Conservation (phyloP, 2,329 filamentous ascomycete genomes). For the Pestalotiopsis sp. region DNA sequence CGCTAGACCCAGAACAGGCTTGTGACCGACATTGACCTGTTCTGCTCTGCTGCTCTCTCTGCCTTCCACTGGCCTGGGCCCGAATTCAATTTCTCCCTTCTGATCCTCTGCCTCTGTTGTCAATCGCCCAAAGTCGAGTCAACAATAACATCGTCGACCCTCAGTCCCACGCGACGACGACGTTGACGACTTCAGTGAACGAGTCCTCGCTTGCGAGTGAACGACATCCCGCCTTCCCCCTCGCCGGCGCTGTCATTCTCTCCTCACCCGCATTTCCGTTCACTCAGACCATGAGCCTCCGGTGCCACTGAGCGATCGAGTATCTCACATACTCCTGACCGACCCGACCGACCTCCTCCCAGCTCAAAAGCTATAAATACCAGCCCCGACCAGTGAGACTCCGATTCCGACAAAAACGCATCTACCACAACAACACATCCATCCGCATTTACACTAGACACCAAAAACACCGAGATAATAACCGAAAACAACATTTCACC, state of each 20-base stretch:
- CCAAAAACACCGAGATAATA: not conserved
- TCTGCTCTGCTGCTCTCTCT: not conserved
- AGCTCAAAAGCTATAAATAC: not conserved
- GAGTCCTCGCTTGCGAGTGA: not conserved
- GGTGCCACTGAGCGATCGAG: not conserved
- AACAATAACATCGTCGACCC: constrained; percentile 4
- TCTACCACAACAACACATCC: not conserved
- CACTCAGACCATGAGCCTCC: not conserved
- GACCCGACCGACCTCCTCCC: not conserved
- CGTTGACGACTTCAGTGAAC: not conserved
- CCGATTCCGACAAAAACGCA: not conserved
- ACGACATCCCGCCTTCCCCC: not conserved
- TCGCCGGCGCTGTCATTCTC: not conserved
- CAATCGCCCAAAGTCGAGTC: constrained; percentile 1
- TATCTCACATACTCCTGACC: constrained; percentile 5
- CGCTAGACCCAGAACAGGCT: not conserved
- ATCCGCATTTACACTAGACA: not conserved
- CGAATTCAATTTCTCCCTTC: constrained; percentile 9
- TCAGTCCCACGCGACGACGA: not conserved
- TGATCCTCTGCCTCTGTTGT: not conserved
- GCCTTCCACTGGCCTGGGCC: not conserved
- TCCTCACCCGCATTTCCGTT: not conserved
- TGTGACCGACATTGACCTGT: not conserved
- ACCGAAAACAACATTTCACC: constrained; percentile 25
- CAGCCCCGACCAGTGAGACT: constrained; percentile 10